Percentiles rank a stretch among this genome's conserved stretches.
Conservation (phyloP, 2,329 filamentous ascomycete species). For the Pyrenochaeta sp. region DNA sequence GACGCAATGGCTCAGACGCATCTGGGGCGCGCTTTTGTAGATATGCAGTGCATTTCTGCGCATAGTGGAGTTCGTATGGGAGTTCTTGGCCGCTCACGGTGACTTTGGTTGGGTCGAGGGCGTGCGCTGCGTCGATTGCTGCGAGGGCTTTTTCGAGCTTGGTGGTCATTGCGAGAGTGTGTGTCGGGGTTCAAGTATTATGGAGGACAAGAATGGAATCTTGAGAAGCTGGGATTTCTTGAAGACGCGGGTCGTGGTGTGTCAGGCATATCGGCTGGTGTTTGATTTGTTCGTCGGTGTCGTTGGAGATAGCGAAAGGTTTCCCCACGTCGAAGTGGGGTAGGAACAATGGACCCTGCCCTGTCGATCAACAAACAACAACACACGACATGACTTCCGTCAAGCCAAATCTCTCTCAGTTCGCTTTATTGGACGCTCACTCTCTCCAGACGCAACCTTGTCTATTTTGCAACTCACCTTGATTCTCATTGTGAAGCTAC, state of each 20-base stretch:
- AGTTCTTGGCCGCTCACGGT: constrained; percentile 54
- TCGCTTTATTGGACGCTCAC: not conserved
- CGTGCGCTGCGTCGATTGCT: constrained; percentile 78
- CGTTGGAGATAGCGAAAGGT: constrained; percentile 14
- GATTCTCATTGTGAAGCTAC: not conserved
- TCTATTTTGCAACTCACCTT: not conserved
- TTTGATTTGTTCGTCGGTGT: constrained; percentile 14
- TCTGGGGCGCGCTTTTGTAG: constrained; percentile 67
- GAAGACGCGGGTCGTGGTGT: not conserved
- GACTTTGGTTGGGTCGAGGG: constrained; percentile 69
- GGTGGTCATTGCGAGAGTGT: constrained; percentile 16
- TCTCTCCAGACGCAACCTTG: no score
- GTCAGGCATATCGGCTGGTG: constrained; percentile 19
- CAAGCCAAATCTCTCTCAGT: not conserved
- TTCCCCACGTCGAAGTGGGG: constrained; percentile 26
- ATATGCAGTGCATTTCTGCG: constrained; percentile 79
- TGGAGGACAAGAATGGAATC: not conserved
- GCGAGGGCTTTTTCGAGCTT: constrained; percentile 61
- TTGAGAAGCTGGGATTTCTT: not conserved
- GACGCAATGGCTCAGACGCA: constrained; percentile 72
- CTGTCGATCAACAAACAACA: not conserved
- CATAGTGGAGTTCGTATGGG: constrained; percentile 85
- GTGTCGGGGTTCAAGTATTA: not conserved
- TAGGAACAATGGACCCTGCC: constrained; percentile 1
- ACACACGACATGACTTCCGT: not conserved